Conservation (phyloP, 2,329 filamentous ascomycete species). For the Penicillium griseofulvum region DNA sequence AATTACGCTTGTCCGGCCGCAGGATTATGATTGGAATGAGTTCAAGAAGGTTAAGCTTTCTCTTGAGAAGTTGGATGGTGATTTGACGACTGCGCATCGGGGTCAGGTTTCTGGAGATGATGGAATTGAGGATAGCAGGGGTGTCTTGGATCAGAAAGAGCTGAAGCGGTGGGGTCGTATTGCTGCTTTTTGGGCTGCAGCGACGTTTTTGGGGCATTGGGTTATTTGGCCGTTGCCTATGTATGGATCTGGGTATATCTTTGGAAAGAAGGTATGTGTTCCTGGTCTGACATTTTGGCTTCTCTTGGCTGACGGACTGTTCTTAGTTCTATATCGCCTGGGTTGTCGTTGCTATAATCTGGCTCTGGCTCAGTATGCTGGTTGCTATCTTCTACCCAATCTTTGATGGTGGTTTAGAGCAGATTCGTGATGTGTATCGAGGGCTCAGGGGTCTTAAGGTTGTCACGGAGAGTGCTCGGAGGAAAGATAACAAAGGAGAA, state of each 20-base stretch:
- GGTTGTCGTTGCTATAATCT: slow-evolving; percentile 53
- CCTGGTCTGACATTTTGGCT: neutral
- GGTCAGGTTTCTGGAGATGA: neutral
- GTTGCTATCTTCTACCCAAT: slow-evolving; percentile 52
- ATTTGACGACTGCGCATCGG: slow-evolving; percentile 21
- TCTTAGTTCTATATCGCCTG: slow-evolving; percentile 50
- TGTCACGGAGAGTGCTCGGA: neutral
- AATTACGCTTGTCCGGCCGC: slow-evolving; percentile 48
- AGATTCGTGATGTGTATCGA: slow-evolving; percentile 24
- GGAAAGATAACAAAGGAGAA: neutral
- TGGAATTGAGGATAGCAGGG: slow-evolving; percentile 5
- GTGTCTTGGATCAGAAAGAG: slow-evolving; percentile 27
- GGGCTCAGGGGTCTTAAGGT: neutral
- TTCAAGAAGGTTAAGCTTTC: slow-evolving; percentile 36
- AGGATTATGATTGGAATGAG: slow-evolving; percentile 43
- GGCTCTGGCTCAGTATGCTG: slow-evolving; percentile 54
- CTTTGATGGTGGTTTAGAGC: slow-evolving; percentile 45
- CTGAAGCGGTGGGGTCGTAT: slow-evolving; percentile 50
- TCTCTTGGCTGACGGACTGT: slow-evolving; percentile 1
- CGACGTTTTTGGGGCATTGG: slow-evolving; percentile 55
- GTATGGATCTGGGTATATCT: slow-evolving; percentile 54
- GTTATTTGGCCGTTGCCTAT: slow-evolving; percentile 57
- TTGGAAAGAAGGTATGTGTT: slow-evolving; percentile 39
- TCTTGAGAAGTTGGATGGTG: slow-evolving; percentile 25
- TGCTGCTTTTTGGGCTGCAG: slow-evolving; percentile 48